Base-by-base conservation (phyloP, 139 green algal species). In the Volvox reticuliferus region DNA sequence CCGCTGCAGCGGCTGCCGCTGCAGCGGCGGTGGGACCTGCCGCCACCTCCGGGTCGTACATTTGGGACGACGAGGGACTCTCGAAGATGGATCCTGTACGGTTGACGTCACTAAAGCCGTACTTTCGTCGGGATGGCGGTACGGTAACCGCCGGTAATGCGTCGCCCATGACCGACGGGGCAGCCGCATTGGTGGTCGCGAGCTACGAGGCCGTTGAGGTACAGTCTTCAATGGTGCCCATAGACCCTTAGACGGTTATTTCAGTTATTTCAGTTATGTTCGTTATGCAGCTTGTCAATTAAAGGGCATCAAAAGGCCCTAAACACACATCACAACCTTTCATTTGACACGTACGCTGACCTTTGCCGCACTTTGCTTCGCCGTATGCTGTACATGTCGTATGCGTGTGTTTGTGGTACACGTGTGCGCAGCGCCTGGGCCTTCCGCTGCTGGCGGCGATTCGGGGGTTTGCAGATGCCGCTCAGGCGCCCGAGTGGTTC, bases 141-240 rank as follows among this genome's bases (percentile, higher is more conserved):
- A 96, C 93, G 2, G 94, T 98, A 21, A 98, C 97, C 20, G 96
- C 98, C 2, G 98, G 97, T 71, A 99, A 99, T 87, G 92, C 97
- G 0, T 98, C 96, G 0, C 95, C 96, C 37, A 95, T 99, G 79
- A 96, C 94, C 17, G 98, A 99, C 89, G 98, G 98, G n/a, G 97
- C 97, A 0, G 97, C 97, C 21, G 98, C 97, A 0, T 76, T 99
- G 78, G 95, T 99, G 68, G 89, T 99, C 69, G 89, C 92, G 44
- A 93, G 91, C 87, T 35, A 82, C 22, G 77, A 92, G 35, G 82
- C 76, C 24, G 92, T 90, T 14, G 30, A 87, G 82, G 35, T 77
- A 69, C 65, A 12, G 65, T 12, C n/a, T n/a, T n/a, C n/a, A n/a
- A n/a, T n/a, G n/a, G n/a, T n/a, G n/a, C n/a, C n/a, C n/a, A n/a